A percentile compares a stretch with the other conserved stretches of the same genome.
Evolutionary conservation across 2,329 filamentous ascomycete species (phyloP).

Genomic region (Fusarium napiforme): DNA sequence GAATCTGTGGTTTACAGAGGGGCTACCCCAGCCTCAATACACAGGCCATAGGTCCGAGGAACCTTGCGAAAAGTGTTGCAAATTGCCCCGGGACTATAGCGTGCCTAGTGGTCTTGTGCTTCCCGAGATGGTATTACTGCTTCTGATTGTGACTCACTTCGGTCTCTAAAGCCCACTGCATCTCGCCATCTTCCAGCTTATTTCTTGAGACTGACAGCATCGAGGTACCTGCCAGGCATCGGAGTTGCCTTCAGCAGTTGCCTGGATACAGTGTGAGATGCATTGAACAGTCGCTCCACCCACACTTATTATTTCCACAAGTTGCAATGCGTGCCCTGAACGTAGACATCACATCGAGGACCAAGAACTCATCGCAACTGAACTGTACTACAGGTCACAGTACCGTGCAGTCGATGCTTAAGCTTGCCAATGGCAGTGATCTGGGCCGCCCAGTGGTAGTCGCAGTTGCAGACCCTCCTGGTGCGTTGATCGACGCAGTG

Average conservation of each 20-base stretch:
- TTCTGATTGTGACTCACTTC: background rate
- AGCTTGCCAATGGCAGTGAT: background rate
- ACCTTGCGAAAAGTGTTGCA: background rate
- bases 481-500: background rate
- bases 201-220: background rate
- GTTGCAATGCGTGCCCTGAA: background rate
- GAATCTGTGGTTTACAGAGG: background rate
- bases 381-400: no score
- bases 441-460: background rate
- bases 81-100: background rate
- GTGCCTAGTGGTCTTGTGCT: background rate
- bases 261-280: background rate
- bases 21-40: background rate
- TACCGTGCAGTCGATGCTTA: no score
- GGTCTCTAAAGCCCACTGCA: background rate
- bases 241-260: background rate
- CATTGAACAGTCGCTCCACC: background rate
- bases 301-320: background rate
- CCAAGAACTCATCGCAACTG: background rate
- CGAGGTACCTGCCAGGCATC: background rate
- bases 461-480: no score
- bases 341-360: background rate
- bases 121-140: background rate
- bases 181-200: background rate
- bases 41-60: background rate